A percentile compares a stretch with the other conserved stretches of the same genome.
phyloP scores from a whole-genome alignment of 169 alveolate genomes.

The Eimeria maxima region DNA sequence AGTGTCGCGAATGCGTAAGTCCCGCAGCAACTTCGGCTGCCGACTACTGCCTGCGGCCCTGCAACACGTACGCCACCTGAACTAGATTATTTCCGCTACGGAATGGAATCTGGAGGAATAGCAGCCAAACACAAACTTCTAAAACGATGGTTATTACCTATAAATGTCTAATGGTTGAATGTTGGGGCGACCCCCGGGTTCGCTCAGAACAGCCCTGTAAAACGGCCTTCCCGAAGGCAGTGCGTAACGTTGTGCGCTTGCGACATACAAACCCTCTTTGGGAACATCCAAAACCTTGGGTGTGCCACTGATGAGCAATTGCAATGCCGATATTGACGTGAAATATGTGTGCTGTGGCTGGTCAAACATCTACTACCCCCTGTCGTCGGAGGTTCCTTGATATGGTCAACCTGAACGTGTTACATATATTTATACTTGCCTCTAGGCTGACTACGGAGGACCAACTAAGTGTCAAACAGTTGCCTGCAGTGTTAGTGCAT shows the following conservation, averaged over 20 bases:
- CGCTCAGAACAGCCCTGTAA: not conserved
- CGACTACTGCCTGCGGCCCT: constrained; percentile 33
- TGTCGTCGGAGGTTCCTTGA: not conserved
- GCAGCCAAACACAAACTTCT: not conserved
- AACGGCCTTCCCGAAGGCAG: not conserved
- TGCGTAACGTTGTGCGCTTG: not conserved
- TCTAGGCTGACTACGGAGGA: not conserved
- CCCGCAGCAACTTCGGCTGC: constrained; percentile 4
- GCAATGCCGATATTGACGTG: not conserved
- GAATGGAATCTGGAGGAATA: not conserved
- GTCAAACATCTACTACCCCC: not conserved
- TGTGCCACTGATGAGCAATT: not conserved
- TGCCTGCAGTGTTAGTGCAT: not conserved
- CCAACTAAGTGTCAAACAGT: not conserved
- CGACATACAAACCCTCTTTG: not conserved
- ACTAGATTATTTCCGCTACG: not conserved
- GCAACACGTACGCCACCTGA: not conserved
- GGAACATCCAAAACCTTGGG: not conserved
- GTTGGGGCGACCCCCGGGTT: not conserved
- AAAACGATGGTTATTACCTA: not conserved
- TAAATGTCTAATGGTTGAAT: not conserved
- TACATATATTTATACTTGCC: not conserved
- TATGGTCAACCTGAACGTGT: not conserved
- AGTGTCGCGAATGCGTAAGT: not conserved
- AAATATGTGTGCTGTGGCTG: not conserved